A percentile compares a stretch with the other conserved stretches of the same genome.
These are phyloP conservation scores for Metschnikowia kunwiensis DNA, from an alignment of 805 yeast species.

Conservation along the genomic window DNA sequence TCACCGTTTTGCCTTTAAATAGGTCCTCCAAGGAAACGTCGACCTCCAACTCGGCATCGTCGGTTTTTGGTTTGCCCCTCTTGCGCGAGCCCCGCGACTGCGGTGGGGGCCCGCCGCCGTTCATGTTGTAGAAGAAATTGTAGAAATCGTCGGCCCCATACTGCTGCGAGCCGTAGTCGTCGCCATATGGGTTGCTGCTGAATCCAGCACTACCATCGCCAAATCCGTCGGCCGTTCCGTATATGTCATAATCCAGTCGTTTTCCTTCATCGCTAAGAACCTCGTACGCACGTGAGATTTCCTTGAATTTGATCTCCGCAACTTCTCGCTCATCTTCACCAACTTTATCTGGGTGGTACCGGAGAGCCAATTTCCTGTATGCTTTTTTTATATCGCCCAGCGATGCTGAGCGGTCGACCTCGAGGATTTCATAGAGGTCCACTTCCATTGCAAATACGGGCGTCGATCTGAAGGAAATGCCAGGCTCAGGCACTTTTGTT, in stretches of 20 bases:
- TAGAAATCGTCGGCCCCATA: slow-evolving; percentile 75
- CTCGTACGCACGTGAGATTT: slow-evolving; percentile 83
- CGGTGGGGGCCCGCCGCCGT: slow-evolving; percentile 18
- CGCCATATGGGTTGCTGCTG: slow-evolving; percentile 40
- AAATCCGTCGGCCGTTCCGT: slow-evolving; percentile 42
- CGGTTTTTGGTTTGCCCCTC: slow-evolving; percentile 42
- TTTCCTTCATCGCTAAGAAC: slow-evolving; percentile 66
- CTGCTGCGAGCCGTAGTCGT: slow-evolving; percentile 26
- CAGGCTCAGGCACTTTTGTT: too few species aligned
- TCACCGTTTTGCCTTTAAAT: slow-evolving; percentile 76
- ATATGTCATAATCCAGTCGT: slow-evolving; percentile 56
- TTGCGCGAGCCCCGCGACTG: neutral
- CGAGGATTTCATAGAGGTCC: slow-evolving; percentile 63
- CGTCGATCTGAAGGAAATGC: too few species aligned
- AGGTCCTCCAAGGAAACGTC: slow-evolving; percentile 68
- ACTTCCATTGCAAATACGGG: too few species aligned
- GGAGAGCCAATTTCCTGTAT: slow-evolving; percentile 77
- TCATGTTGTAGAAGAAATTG: slow-evolving; percentile 56
- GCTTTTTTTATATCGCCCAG: slow-evolving; percentile 76
- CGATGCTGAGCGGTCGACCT: slow-evolving; percentile 63
- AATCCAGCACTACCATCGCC: slow-evolving; percentile 11
- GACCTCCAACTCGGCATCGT: slow-evolving; percentile 65
- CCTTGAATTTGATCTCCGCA: slow-evolving; percentile 80
- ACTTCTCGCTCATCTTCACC: slow-evolving; percentile 60
- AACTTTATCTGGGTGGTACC: slow-evolving; percentile 88